Percentiles rank a stretch among this genome's conserved stretches.
Conservation (phyloP, 1,284 basidiomycete species). For the Pseudozyma tsukubaensis region DNA sequence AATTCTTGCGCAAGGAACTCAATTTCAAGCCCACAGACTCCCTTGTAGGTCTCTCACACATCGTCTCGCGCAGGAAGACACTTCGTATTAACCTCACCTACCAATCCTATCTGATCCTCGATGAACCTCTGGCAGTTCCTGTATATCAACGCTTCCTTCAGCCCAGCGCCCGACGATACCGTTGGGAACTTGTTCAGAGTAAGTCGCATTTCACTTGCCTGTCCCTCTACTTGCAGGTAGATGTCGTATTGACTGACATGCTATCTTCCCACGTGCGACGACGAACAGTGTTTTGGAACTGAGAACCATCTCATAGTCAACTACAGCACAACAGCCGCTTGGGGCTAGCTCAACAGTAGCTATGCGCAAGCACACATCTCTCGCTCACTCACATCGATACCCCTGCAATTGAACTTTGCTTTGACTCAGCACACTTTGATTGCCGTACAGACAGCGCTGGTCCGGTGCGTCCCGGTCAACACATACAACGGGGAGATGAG, state of each 20-base stretch:
- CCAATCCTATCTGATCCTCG: not conserved
- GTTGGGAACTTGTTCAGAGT: conserved; percentile 81
- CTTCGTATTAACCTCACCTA: too few species aligned
- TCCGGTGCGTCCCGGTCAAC: too few species aligned
- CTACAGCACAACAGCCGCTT: conserved; percentile 65
- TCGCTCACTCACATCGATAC: conserved; percentile 16
- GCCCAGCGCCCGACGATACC: conserved; percentile 90
- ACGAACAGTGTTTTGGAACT: conserved; percentile 61
- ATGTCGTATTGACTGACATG: not conserved
- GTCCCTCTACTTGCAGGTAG: not conserved
- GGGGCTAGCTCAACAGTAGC: conserved; percentile 44
- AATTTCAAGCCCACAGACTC: conserved; percentile 88
- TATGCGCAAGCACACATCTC: not conserved
- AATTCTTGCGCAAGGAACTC: conserved; percentile 89
- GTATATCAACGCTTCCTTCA: conserved; percentile 98
- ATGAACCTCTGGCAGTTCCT: conserved; percentile 78
- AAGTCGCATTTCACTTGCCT: conserved; percentile 13
- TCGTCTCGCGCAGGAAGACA: not conserved
- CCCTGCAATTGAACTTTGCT: conserved; percentile 9
- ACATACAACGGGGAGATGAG: not conserved
- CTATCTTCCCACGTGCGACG: not conserved
- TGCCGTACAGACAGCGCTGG: too few species aligned
- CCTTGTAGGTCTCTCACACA: conserved; percentile 75
- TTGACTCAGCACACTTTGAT: not conserved
- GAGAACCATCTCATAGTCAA: conserved; percentile 66